phyloP scores from a whole-genome alignment of 73 alveolate species.

The Tetrahymena elliotti region DNA sequence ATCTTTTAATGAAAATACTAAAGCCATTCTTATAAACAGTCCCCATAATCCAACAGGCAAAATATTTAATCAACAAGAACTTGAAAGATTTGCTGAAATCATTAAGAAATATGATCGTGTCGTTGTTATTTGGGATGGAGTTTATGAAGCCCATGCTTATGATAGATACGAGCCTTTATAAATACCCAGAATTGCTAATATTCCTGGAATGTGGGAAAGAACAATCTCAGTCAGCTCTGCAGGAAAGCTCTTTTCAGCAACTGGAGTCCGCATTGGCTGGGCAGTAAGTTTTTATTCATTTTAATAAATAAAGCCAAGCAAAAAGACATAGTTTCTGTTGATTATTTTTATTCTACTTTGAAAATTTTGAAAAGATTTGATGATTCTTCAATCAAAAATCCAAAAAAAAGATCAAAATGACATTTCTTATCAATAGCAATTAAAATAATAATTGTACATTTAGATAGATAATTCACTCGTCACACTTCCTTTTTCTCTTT shows the following conservation, averaged over 20 bases:
- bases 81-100: constrained; percentile 34
- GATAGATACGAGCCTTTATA: constrained; percentile 15
- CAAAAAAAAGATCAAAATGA: background rate
- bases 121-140: constrained; percentile 52
- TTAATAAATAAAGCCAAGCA: background rate
- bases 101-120: constrained; percentile 44
- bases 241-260: constrained; percentile 54
- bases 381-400: background rate
- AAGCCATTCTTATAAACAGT: constrained; percentile 39
- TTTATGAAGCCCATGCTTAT: constrained; percentile 48
- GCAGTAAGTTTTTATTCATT: background rate
- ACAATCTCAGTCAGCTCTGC: constrained; percentile 53
- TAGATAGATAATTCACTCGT: background rate
- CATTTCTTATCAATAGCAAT: background rate
- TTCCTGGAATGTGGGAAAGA: constrained; percentile 54
- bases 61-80: constrained; percentile 40
- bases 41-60: constrained; percentile 68
- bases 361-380: background rate
- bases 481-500: background rate
- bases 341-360: background rate
- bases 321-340: background rate
- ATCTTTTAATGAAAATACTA: constrained; percentile 46
- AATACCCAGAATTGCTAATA: constrained; percentile 42
- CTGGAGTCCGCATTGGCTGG: constrained; percentile 72
- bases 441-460: background rate